These are phyloP conservation scores for Talinum fruticosum DNA, from an alignment of 148 eudicot genomes.

Conservation along the genomic window DNA sequence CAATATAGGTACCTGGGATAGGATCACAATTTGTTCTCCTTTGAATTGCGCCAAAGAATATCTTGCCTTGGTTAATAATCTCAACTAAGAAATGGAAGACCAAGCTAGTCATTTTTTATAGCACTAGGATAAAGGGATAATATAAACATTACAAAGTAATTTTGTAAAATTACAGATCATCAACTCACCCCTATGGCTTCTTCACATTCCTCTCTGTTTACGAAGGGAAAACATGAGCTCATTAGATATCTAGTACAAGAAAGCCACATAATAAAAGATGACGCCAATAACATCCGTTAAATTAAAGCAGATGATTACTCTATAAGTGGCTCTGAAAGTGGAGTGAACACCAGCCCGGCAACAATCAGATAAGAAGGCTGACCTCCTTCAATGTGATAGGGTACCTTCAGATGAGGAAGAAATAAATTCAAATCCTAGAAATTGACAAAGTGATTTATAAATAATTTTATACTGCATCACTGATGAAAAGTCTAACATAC, in stretches of 20 bases:
- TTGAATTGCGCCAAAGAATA: slow-evolving; percentile 75
- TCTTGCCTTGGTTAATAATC: slow-evolving; percentile 78
- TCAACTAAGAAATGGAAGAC: slow-evolving; percentile 48
- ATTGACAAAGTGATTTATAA: not conserved
- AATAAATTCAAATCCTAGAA: not conserved
- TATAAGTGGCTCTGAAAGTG: slow-evolving; percentile 88
- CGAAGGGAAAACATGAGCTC: slow-evolving; percentile 1
- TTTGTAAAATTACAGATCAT: slow-evolving; percentile 4
- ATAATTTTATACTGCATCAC: not conserved
- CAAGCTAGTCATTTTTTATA: slow-evolving; percentile 10
- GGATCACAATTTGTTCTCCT: slow-evolving; percentile 89
- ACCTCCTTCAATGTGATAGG: slow-evolving; percentile 88
- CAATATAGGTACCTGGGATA: slow-evolving; percentile 68
- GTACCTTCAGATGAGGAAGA: slow-evolving; percentile 49
- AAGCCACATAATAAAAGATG: not conserved
- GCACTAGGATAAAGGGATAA: not conserved
- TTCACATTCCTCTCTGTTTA: slow-evolving; percentile 86
- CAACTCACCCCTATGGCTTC: slow-evolving; percentile 80
- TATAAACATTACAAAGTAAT: not conserved
- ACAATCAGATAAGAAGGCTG: slow-evolving; percentile 90
- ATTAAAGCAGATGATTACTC: slow-evolving; percentile 51
- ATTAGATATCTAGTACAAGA: slow-evolving; percentile 14
- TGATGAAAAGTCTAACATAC: slow-evolving; percentile 33
- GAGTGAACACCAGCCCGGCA: slow-evolving; percentile 96
- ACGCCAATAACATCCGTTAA: not conserved